These are phyloP conservation scores for Ceratocystis cacaofunesta DNA, from an alignment of 2,329 filamentous ascomycete genomes.

Conservation along the genomic window DNA sequence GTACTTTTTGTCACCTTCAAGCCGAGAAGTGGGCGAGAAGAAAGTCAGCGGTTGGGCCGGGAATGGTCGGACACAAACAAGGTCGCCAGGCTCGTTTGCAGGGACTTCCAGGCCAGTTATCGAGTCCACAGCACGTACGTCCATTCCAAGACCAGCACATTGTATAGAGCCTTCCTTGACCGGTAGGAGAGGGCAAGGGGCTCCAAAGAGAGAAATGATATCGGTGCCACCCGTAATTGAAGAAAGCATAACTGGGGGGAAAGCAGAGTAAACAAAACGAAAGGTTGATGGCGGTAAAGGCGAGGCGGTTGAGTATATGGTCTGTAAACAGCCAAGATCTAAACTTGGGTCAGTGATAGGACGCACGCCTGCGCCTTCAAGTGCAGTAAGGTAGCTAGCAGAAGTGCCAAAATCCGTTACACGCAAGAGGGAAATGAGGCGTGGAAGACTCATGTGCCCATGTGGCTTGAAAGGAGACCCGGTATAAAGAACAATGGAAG, in stretches of 20 bases:
- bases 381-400: slow-evolving; percentile 78
- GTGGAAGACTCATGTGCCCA: slow-evolving; percentile 67
- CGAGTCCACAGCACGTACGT: slow-evolving; percentile 47
- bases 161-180: slow-evolving; percentile 63
- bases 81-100: slow-evolving; percentile 62
- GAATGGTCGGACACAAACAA: slow-evolving; percentile 76
- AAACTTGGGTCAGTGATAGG: slow-evolving; percentile 32
- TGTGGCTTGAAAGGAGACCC: slow-evolving; percentile 77
- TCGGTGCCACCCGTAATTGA: slow-evolving; percentile 95
- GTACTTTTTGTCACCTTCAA: slow-evolving; percentile 59
- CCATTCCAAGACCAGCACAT: slow-evolving; percentile 65
- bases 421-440: slow-evolving; percentile 60
- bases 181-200: slow-evolving; percentile 61
- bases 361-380: slow-evolving; percentile 62
- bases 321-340: slow-evolving; percentile 52
- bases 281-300: slow-evolving; percentile 89
- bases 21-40: slow-evolving; percentile 40
- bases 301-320: slow-evolving; percentile 88
- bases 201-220: slow-evolving; percentile 88
- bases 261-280: slow-evolving; percentile 70
- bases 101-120: slow-evolving; percentile 39
- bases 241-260: slow-evolving; percentile 69
- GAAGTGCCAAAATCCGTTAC: slow-evolving; percentile 94
- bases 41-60: slow-evolving; percentile 85
- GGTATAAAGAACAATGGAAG: slow-evolving; percentile 77